Base-by-base conservation (phyloP, 768 basidiomycete genomes). In the Suillus plorans region DNA sequence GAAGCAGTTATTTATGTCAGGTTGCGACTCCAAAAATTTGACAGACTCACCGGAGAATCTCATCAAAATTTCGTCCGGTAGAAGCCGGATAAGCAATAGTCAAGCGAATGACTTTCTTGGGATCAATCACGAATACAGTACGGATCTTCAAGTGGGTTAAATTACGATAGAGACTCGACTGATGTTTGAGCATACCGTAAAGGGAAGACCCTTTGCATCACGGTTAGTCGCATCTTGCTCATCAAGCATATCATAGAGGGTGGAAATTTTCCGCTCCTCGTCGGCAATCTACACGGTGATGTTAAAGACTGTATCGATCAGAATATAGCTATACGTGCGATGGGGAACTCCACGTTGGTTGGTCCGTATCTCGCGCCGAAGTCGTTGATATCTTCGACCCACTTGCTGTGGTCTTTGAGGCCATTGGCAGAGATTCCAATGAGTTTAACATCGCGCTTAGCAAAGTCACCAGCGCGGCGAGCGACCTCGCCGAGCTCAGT, bases 401-500 rank as follows among this genome's bases (percentile, higher is more conserved):
- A 99, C 64, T 84, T 82, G 68, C 89, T 77, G 81, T 99, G 97
- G 47, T 90, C 89, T 10, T 88, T 79, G 68, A 99, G 86, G 72
- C 83, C 85, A 78, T 99, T 99, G 74, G 96, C 95, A 50, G 92
- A 94, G 65, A 99, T 87, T 47, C 95, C 95, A 67, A 96, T 94
- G 67, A 97, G 84, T 80, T 99, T 98, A 73, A 98, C 95, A 69
- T 88, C 86, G 66, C 97, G 90, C 73, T 89, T 87, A 59, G 80
- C 82, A 75, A 98, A 99, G 77, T 98, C 96, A 18, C 81, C 81
- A 14, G 87, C 84, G 65, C 93, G 91, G 68, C 94, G 89, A 59
- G 97, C 91, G 52, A 97, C 95, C 76, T 97, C 97, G 60, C 94
- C 95, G 44, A 99, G 90, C 81, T 99, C 97, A 62, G 97, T 99